Evolutionary conservation across 495 filamentous ascomycete genomes (phyloP).

Genomic region (Parachaetomium inaequale): DNA sequence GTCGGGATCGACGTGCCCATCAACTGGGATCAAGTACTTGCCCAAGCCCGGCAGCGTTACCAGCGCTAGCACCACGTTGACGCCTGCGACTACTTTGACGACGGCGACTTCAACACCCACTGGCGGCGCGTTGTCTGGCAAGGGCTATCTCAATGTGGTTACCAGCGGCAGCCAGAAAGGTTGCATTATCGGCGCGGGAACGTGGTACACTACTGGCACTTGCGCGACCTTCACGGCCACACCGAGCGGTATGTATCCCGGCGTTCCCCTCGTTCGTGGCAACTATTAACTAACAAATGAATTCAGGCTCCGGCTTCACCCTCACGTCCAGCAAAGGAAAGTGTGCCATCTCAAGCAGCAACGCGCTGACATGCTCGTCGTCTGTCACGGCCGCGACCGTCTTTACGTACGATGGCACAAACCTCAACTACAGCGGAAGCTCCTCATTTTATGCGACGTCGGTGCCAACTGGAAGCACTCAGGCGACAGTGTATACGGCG

Average conservation of each 20-base stretch:
- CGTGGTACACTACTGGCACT: neutral
- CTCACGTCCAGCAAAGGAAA: neutral
- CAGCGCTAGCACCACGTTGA: neutral
- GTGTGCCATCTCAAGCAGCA: slow-evolving; percentile 1
- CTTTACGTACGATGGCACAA: neutral
- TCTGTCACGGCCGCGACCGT: neutral
- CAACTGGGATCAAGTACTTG: neutral
- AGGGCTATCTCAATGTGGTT: too few relatives aligned
- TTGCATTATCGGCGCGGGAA: neutral
- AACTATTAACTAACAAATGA: neutral
- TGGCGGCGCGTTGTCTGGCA: too few relatives aligned
- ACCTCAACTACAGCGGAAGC: neutral
- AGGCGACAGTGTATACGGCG: neutral
- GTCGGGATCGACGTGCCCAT: neutral
- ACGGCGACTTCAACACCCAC: too few relatives aligned
- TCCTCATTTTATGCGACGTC: neutral
- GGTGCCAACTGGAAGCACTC: neutral
- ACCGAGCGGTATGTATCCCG: neutral
- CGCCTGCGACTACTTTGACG: neutral
- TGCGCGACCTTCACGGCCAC: neutral
- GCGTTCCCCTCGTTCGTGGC: neutral
- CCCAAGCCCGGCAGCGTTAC: neutral
- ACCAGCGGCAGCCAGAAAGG: neutral
- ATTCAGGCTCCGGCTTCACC: neutral
- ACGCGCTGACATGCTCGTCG: neutral